Base-by-base conservation (phyloP, 768 basidiomycete species). In the Crepidotus variabilis region DNA sequence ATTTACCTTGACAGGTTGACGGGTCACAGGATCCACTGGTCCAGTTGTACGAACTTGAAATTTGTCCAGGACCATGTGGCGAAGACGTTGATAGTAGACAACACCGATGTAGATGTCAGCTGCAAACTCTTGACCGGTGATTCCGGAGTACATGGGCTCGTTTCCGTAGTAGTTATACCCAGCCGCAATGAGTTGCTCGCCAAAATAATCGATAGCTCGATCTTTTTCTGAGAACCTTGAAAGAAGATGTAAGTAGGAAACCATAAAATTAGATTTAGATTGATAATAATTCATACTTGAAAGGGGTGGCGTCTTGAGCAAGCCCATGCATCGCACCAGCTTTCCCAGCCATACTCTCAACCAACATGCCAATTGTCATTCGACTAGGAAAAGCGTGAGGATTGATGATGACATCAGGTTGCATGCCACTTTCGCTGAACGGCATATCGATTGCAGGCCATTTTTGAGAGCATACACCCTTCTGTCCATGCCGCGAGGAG, bases 311-410 rank as follows among this genome's bases (percentile, higher is more conserved):
- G 73, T 99, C 97, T 70, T 99, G 97, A 13, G 97, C 94, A 21
- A 99, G 79, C 45, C 97, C 97, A 63, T 98, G 97, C 91, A 98
- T 92, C 7, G 96, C 90, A 56, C 97, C 97, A 1, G 97, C 90
- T 72, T 99, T 99, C n/a, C 97, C 97, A 0, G 97, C 97, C 86
- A 98, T 87, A 72, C 93, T 96, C 78, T 99, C 97, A 56, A 99
- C 94, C 69, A 99, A 87, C 97, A 99, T 99, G 57, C 97, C 97
- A 64, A 99, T 99, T 1, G 97, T 99, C 97, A 99, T 99, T 63
- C 97, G 92, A 79, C 88, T 91, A 1, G 97, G 97, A 79, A 99
- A 99, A 14, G 97, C 97, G 70, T 99, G 97, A 34, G 97, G 97
- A 73, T 99, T 99, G 78, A 99, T 98, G 70, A 99, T 98, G 50